Base-by-base conservation (phyloP, 192 early-diverging fungal genomes). In the Rhizophagus clarus region DNA sequence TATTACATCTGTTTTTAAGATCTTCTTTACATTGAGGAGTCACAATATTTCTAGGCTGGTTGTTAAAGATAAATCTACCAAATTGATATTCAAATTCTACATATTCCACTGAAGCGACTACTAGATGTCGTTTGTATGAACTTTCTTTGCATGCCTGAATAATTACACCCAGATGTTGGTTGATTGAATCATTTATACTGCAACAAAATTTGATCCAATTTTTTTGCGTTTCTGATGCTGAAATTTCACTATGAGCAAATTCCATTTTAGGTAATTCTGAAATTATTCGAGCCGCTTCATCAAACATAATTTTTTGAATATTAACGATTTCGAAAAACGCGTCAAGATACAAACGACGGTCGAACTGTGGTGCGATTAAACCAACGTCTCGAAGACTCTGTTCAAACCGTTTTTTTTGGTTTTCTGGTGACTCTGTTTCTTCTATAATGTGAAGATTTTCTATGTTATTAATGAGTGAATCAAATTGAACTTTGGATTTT, bases 251-350 rank as follows among this genome's bases (percentile, higher is more conserved):
- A 9, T 15, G 51, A 5, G 51, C 14, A 2, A 51, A 4, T 20
- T 56, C 51, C 17, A 4, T 5, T 22, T 76, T 64, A 2, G 42
- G 37, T 40, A 78, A 78, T 14, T 51, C 68, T 32, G 42, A 12
- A 51, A 79, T 42, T 61, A 79, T 60, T 31, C 49, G 10, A 60
- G 17, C 8, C 9, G n/a, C 64, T 71, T 79, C 77, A 12, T 71
- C 42, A 60, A 79, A 61, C 24, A 79, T 37, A 24, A 29, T 31
- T 34, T 71, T 71, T 60, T 79, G 77, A 61, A 71, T 17, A 45
- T 79, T 79, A 28, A 79, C 24, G 1, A 79, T 37, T 34, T 61
- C 34, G n/a, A 61, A 71, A 61, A 79, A 79, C 8, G 69, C 69
- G 24, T 70, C 77, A 12, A 79, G 24, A 71, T 79, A 79, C 11